A percentile compares a stretch with the other conserved stretches of the same genome.
phyloP scores from a whole-genome alignment of 2,329 filamentous ascomycete genomes.

The Neonectria neomacrospora region DNA sequence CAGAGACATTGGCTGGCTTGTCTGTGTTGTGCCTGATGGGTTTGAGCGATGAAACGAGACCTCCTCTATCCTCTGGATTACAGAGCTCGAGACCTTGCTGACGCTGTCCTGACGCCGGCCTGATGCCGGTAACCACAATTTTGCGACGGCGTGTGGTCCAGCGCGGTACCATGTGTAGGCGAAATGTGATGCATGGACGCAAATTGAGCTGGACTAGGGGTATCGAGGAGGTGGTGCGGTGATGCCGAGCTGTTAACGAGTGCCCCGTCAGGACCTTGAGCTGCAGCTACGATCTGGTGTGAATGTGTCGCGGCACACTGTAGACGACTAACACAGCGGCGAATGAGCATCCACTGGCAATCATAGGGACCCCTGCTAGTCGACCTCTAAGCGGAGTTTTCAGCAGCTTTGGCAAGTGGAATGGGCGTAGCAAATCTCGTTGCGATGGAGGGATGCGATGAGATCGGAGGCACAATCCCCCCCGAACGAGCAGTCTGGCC shows the following conservation, averaged over 20 bases:
- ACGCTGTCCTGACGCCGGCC: slow-evolving; percentile 14
- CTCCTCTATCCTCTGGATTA: slow-evolving; percentile 1
- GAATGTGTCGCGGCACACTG: background rate
- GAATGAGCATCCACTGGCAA: slow-evolving; percentile 26
- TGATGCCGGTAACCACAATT: slow-evolving; percentile 13
- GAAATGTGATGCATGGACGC: slow-evolving; percentile 38
- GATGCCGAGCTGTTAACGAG: slow-evolving; percentile 32
- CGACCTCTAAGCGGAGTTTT: slow-evolving; percentile 32
- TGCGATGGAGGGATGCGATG: slow-evolving; percentile 35
- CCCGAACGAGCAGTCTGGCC: slow-evolving; percentile 18
- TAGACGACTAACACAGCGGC: slow-evolving; percentile 26
- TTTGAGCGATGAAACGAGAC: slow-evolving; percentile 10
- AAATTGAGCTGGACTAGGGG: slow-evolving; percentile 37
- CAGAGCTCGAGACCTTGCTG: slow-evolving; percentile 1
- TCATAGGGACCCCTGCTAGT: slow-evolving; percentile 38
- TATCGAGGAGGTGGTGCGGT: slow-evolving; percentile 27
- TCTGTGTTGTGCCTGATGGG: slow-evolving; percentile 2
- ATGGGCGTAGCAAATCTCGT: slow-evolving; percentile 41
- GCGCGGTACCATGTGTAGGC: slow-evolving; percentile 20
- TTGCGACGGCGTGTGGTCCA: slow-evolving; percentile 12
- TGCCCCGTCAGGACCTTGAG: slow-evolving; percentile 23
- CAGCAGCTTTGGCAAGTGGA: slow-evolving; percentile 32
- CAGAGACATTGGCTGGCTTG: slow-evolving; percentile 8
- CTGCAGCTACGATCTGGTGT: background rate
- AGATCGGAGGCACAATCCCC: slow-evolving; percentile 31